These are phyloP conservation scores for Zychaea mexicana DNA, from an alignment of 371 early-diverging fungal genomes.

Conservation along the genomic window DNA sequence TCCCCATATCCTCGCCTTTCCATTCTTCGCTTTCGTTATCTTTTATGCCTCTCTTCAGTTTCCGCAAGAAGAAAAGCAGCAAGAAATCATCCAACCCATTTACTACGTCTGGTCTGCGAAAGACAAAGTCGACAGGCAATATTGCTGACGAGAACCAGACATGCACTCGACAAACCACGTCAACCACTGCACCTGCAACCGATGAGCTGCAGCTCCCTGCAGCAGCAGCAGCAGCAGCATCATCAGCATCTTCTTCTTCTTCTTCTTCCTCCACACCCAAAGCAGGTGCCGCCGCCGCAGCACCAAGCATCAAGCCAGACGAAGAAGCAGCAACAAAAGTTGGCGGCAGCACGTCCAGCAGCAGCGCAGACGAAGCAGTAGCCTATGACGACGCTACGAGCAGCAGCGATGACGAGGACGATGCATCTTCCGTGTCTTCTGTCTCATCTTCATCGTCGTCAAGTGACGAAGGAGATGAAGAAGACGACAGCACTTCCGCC, in stretches of 20 bases:
- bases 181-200: neutral
- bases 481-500: neutral
- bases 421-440: neutral
- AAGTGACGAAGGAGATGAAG: no score
- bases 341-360: neutral
- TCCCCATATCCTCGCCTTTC: neutral
- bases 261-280: no score
- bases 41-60: conserved; percentile 16
- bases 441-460: no score
- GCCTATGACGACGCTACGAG: neutral
- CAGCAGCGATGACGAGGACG: conserved; percentile 1
- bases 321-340: neutral
- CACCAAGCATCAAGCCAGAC: no score
- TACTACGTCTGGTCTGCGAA: conserved; percentile 6
- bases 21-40: no score
- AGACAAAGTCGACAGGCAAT: conserved; percentile 21
- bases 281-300: no score
- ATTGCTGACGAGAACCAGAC: conserved; percentile 4
- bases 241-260: neutral
- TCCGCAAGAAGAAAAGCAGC: conserved; percentile 17
- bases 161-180: neutral
- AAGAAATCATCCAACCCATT: neutral
- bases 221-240: neutral
- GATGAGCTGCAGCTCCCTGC: neutral
- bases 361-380: neutral